These are phyloP conservation scores for Mucor lusitanicus DNA, from an alignment of 371 early-diverging fungal species.

Conservation along the genomic window DNA sequence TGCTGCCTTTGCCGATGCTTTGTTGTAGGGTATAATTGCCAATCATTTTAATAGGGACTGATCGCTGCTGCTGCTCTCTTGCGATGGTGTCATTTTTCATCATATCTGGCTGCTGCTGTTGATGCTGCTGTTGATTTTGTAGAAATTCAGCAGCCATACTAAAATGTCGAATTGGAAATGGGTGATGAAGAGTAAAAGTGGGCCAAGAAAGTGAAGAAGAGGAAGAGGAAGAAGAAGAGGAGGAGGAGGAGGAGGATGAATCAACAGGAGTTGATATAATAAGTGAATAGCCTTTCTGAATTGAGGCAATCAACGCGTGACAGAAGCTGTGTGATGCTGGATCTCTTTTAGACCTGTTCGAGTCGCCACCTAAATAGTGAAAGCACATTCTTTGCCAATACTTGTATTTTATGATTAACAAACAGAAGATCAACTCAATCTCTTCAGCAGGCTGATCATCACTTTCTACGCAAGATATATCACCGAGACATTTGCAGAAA, in stretches of 20 bases:
- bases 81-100: not conserved
- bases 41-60: conserved; percentile 27
- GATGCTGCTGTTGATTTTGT: conserved; percentile 5
- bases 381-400: conserved; percentile 8
- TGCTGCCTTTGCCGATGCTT: conserved; percentile 48
- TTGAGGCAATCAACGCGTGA: conserved; percentile 31
- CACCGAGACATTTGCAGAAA: not conserved
- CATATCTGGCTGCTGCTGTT: not conserved
- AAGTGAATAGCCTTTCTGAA: conserved; percentile 21
- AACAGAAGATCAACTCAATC: not conserved
- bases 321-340: conserved; percentile 10
- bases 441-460: not conserved
- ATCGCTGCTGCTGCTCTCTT: conserved; percentile 14
- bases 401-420: not conserved
- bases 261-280: conserved; percentile 11
- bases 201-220: conserved; percentile 7
- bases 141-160: conserved; percentile 27
- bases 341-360: conserved; percentile 1
- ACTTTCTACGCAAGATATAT: not conserved
- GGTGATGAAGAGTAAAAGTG: conserved; percentile 14
- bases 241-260: not conserved
- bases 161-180: conserved; percentile 3
- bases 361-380: conserved; percentile 11
- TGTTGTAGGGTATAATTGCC: conserved; percentile 43
- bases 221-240: not conserved